Base-by-base conservation (phyloP, 345 rosid genomes). In the Bruguiera gymnorhiza region DNA sequence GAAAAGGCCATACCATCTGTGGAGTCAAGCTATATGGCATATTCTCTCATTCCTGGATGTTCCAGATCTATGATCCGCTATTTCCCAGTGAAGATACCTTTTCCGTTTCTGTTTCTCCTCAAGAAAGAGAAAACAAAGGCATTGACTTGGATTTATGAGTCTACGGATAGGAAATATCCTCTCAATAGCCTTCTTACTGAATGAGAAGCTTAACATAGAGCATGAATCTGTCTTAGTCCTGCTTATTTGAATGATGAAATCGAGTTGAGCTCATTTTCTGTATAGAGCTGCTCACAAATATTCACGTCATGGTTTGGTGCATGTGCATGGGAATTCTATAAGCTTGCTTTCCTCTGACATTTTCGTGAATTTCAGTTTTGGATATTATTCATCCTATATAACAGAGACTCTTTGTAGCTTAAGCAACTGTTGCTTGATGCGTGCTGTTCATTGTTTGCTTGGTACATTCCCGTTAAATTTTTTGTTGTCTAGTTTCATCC, bases 211-310 rank as follows among this genome's bases (percentile, higher is more conserved):
- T 29, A 50, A 65, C 43, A 6, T 23, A 31, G 52, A 36, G 16
- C 52, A 51, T 67, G 23, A 50, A 24, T 1, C 24, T 24, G 29
- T 54, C 31, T 67, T 26, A 48, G 36, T 31, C 6, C 9, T 8
- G 18, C 27, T 3, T 52, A 4, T 27, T 19, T 9, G 34, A 30
- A 13, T 26, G 52, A 51, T n/a, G 37, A 66, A 20, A 31, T 27
- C 15, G 46, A 4, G 29, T 31, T 37, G 24, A 15, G 13, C 43
- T 29, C 2, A 46, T 10, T 8, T 30, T 7, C 19, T 67, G 62
- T 54, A 67, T 21, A 34, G 70, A 55, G 46, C 46, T 69, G 6
- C 37, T 48, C 26, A 26, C 10, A 36, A 64, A 64, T 23, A 18
- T 15, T 30, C 16, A 3, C 2, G 3, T 24, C 24, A 36, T 68